Evolutionary conservation across 2,329 filamentous ascomycete genomes (phyloP).

Genomic region (Pseudogymnoascus sp.): DNA sequence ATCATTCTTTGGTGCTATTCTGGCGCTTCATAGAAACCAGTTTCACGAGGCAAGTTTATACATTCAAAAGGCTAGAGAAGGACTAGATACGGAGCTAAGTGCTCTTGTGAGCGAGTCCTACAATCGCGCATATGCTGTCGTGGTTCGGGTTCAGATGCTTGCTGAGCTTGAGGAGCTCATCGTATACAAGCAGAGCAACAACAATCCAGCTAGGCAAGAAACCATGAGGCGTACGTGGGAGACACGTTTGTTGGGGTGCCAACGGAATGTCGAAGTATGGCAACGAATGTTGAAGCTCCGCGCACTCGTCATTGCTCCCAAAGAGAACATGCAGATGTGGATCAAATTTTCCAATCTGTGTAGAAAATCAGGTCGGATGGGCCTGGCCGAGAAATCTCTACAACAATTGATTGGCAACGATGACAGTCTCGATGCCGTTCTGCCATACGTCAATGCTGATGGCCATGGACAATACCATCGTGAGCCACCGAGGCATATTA

Average conservation of each 20-base stretch:
- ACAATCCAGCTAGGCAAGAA: slow-evolving; percentile 76
- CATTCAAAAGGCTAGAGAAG: slow-evolving; percentile 87
- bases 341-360: slow-evolving; percentile 99
- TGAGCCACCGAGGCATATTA: slow-evolving; percentile 15
- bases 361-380: slow-evolving; percentile 89
- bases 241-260: slow-evolving; percentile 85
- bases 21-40: slow-evolving; percentile 90
- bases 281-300: slow-evolving; percentile 95
- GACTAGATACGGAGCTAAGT: slow-evolving; percentile 89
- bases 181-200: slow-evolving; percentile 82
- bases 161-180: slow-evolving; percentile 98
- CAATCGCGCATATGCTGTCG: slow-evolving; percentile 94
- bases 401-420: slow-evolving; percentile 79
- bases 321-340: slow-evolving; percentile 97
- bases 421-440: slow-evolving; percentile 51
- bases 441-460: slow-evolving; percentile 48
- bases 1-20: slow-evolving; percentile 94
- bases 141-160: slow-evolving; percentile 97
- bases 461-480: slow-evolving; percentile 26
- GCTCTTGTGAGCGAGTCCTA: slow-evolving; percentile 98
- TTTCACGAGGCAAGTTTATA: slow-evolving; percentile 85
- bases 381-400: slow-evolving; percentile 89
- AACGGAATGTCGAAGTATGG: slow-evolving; percentile 97
- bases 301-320: slow-evolving; percentile 81
- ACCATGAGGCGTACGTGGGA: slow-evolving; percentile 95